Percentiles rank a stretch among this genome's conserved stretches.
phyloP scores from a whole-genome alignment of 495 filamentous ascomycete genomes.

The Delitschia confertaspora region DNA sequence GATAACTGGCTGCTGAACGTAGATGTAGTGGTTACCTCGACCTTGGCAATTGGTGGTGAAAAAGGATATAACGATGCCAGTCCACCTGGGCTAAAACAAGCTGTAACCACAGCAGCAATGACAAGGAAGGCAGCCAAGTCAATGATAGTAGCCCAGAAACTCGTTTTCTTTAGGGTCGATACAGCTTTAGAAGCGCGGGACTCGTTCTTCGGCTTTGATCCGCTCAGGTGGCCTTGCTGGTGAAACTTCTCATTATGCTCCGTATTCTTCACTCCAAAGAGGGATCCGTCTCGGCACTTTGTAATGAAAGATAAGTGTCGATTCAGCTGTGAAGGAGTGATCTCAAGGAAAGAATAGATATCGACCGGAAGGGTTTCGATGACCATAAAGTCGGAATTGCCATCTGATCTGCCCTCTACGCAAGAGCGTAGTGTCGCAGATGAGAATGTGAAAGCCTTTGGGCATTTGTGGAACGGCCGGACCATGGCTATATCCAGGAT shows the following conservation, averaged over 20 bases:
- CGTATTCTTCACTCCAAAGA: no score
- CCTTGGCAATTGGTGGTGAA: no score
- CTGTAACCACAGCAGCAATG: no score
- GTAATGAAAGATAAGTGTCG: slow-evolving; percentile 18
- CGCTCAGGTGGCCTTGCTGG: neutral
- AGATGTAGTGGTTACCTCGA: no score
- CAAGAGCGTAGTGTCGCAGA: slow-evolving; percentile 15
- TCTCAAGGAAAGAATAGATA: slow-evolving; percentile 13
- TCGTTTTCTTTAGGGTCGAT: no score
- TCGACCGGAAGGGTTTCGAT: slow-evolving; percentile 21
- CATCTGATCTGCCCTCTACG: slow-evolving; percentile 17
- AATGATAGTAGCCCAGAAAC: no score
- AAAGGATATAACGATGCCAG: no score
- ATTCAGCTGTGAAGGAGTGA: slow-evolving; percentile 24
- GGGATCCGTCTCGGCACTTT: no score
- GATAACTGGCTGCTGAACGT: no score
- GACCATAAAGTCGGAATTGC: slow-evolving; percentile 1
- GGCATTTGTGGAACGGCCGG: slow-evolving; percentile 13
- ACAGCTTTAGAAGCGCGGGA: no score
- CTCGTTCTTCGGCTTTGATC: neutral
- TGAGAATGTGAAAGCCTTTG: slow-evolving; percentile 5
- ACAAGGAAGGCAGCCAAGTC: no score
- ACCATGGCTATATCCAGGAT: slow-evolving; percentile 13
- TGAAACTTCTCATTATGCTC: neutral
- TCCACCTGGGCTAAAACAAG: no score